A percentile compares a stretch with the other conserved stretches of the same genome.
These are phyloP conservation scores for Chaetomium olivaceum DNA, from an alignment of 2,329 filamentous ascomycete genomes.

Conservation along the genomic window DNA sequence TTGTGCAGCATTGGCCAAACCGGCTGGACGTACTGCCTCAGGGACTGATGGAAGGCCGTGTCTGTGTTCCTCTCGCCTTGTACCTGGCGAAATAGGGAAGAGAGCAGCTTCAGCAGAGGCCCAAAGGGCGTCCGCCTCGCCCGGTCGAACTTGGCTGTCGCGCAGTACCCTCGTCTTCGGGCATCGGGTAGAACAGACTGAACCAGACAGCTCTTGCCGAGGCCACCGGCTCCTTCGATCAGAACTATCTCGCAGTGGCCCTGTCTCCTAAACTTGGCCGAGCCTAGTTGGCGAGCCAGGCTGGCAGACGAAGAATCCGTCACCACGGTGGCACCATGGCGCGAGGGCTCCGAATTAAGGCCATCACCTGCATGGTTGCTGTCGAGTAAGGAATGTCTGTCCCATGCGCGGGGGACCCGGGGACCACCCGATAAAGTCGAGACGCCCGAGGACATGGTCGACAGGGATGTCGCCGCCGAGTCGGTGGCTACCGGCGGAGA, in stretches of 20 bases:
- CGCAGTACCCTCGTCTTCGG: slow-evolving; percentile 62
- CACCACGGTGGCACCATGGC: slow-evolving; percentile 40
- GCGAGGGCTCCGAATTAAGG: slow-evolving; percentile 42
- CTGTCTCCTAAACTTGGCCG: slow-evolving; percentile 59
- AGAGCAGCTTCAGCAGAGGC: slow-evolving; percentile 63
- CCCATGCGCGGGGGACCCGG: slow-evolving; percentile 50
- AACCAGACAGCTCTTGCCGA: slow-evolving; percentile 67
- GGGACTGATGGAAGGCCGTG: slow-evolving; percentile 60
- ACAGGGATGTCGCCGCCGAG: slow-evolving; percentile 44
- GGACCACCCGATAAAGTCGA: slow-evolving; percentile 42
- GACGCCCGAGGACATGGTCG: slow-evolving; percentile 50
- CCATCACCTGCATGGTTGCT: slow-evolving; percentile 51
- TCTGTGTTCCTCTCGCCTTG: slow-evolving; percentile 68
- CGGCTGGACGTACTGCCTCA: slow-evolving; percentile 64
- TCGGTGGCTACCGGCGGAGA: slow-evolving; percentile 43
- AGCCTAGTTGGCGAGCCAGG: slow-evolving; percentile 56
- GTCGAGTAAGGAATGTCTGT: slow-evolving; percentile 54
- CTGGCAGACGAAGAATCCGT: slow-evolving; percentile 49
- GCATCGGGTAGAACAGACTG: slow-evolving; percentile 64
- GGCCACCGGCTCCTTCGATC: slow-evolving; percentile 61
- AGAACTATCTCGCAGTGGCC: slow-evolving; percentile 65
- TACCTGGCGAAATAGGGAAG: slow-evolving; percentile 66
- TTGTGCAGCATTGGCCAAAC: slow-evolving; percentile 66
- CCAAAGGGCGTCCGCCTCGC: slow-evolving; percentile 62
- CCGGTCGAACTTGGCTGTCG: slow-evolving; percentile 66